Conservation (phyloP, 306 rosid species). For the Inga oerstediana region DNA sequence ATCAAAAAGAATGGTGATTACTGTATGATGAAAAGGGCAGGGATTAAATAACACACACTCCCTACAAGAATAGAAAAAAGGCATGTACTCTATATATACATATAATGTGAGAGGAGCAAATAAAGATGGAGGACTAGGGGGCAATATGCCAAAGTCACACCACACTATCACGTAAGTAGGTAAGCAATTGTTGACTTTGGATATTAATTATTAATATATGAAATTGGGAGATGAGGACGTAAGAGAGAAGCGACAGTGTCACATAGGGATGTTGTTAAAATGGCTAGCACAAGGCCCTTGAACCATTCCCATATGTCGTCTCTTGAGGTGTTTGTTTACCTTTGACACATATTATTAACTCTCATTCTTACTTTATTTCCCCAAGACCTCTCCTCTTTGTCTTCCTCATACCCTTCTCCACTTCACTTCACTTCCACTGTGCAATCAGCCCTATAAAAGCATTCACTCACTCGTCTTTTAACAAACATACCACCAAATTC, state of each 20-base stretch:
- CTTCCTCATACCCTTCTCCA: background rate
- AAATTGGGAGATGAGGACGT: background rate
- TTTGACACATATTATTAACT: slow-evolving; percentile 31
- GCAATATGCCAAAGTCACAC: background rate
- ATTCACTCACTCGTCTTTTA: background rate
- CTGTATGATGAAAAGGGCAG: background rate
- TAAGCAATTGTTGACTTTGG: background rate
- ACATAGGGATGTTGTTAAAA: background rate
- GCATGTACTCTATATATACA: no score
- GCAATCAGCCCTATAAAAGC: background rate
- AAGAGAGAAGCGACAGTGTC: background rate
- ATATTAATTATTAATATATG: background rate
- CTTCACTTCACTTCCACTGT: background rate
- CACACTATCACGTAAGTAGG: background rate
- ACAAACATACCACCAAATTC: background rate
- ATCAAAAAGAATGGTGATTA: background rate
- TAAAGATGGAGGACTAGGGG: background rate
- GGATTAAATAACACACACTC: background rate
- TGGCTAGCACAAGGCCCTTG: slow-evolving; percentile 20
- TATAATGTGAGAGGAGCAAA: background rate
- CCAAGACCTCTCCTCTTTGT: background rate
- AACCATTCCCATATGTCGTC: slow-evolving; percentile 44
- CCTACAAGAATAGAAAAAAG: no score
- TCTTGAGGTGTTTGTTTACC: slow-evolving; percentile 27
- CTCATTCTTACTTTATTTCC: background rate